phyloP scores from a whole-genome alignment of 805 yeast species.

The Candida lessepsii region DNA sequence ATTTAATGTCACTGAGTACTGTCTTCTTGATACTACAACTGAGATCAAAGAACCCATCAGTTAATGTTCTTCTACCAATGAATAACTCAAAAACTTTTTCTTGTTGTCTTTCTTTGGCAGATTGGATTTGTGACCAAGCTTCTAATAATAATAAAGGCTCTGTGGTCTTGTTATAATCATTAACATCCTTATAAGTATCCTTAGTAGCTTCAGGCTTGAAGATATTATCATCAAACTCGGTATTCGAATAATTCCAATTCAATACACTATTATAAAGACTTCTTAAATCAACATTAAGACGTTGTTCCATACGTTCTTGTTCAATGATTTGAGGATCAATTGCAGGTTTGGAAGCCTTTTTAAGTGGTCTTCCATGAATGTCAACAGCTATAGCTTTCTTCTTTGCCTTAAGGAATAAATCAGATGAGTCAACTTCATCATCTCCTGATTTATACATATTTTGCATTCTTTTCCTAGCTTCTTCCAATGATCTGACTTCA shows the following conservation, averaged over 20 bases:
- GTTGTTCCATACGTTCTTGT: constrained; percentile 72
- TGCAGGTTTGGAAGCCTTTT: constrained; percentile 24
- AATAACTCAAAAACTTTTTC: constrained; percentile 61
- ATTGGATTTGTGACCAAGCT: constrained; percentile 88
- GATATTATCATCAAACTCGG: constrained; percentile 50
- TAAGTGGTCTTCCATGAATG: constrained; percentile 41
- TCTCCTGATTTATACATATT: constrained; percentile 7
- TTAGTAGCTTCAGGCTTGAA: constrained; percentile 31
- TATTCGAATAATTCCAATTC: constrained; percentile 72
- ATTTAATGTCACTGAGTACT: constrained; percentile 47
- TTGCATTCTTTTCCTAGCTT: constrained; percentile 22
- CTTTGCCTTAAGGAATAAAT: constrained; percentile 25
- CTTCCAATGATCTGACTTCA: constrained; percentile 35
- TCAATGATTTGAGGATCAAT: constrained; percentile 46
- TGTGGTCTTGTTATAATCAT: constrained; percentile 67
- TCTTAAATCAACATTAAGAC: constrained; percentile 74
- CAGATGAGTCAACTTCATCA: constrained; percentile 34
- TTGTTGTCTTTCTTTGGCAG: constrained; percentile 64
- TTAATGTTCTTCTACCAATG: constrained; percentile 77
- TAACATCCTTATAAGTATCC: constrained; percentile 53
- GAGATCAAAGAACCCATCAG: constrained; percentile 86
- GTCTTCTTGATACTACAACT: constrained; percentile 65
- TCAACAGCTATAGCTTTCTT: constrained; percentile 41
- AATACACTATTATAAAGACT: constrained; percentile 71
- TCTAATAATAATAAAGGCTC: constrained; percentile 84